Base-by-base conservation (phyloP, 2,329 filamentous ascomycete genomes). In the Stagonosporopsis rhizophila region DNA sequence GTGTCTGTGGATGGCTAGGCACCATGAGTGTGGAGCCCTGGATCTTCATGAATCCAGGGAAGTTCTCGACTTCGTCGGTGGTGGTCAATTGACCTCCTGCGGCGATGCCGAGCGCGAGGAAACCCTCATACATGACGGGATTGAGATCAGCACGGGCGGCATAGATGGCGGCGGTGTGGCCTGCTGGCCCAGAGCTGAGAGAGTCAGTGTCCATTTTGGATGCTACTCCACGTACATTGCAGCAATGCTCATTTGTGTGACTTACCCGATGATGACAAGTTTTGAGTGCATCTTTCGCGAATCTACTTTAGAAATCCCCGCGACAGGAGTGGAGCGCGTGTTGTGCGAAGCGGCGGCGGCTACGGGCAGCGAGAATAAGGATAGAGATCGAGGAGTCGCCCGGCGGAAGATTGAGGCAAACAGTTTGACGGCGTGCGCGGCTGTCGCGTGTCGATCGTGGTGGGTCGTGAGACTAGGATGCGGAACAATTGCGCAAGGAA, bases 31-130 rank as follows among this genome's bases (percentile, higher is more conserved):
- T 89, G 53, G 85, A 80, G 65, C 95, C 95, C 79, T 92, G 90
- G 76, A 99, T 92, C 69, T 91, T 86, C 71, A 91, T 90, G 81
- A 98, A 99, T 44, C 95, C 95, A 23, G 95, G 95, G 80, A 89
- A 99, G 85, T 99, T 99, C 83, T 99, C 95, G 58, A 99, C 88
- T 67, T 99, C 96, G 71, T 96, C 98, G 52, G 95, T 99, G 23
- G 96, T 99, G 52, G 96, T 99, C 67, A 99, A 85, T 83, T 99
- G 95, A 55, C 95, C 95, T 67, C 95, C 95, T 40, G 95, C 92
- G 6, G 95, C 95, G 70, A 96, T 96, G 72, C 94, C 95, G 74
- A 97, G 95, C 70, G 95, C 95, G 77, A 99, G 88, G 85, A 99
- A 96, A 68, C 95, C 95, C 81, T 99, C 95, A 77, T 98, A 99